Evolutionary conservation across 352 stramenopile genomes (phyloP).

Genomic region (Blastocystis sp.): DNA sequence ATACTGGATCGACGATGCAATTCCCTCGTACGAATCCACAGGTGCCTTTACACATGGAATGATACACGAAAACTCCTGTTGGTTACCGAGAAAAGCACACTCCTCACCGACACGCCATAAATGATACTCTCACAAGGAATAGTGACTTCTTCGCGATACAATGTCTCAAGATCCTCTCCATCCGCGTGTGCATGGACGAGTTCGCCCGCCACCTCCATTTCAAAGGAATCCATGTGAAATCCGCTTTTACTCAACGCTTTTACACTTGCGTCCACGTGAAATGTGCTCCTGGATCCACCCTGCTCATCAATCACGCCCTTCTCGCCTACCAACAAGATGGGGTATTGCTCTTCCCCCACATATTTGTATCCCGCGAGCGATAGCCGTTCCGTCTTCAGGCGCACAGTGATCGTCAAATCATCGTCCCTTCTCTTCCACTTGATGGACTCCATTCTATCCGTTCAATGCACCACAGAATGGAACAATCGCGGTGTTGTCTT

Average conservation of each 20-base stretch:
- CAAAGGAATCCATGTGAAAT: background rate
- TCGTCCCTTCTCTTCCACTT: too few species aligned
- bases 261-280: background rate
- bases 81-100: background rate
- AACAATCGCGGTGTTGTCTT: too few species aligned
- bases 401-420: too few species aligned
- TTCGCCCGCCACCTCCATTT: background rate
- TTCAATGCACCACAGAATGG: too few species aligned
- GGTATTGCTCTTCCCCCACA: background rate
- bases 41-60: background rate
- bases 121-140: background rate
- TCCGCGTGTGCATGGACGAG: background rate
- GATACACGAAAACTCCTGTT: background rate
- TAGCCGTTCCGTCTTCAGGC: background rate
- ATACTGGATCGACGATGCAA: background rate
- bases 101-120: background rate
- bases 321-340: background rate
- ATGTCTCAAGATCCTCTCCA: background rate
- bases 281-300: background rate
- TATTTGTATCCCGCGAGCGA: background rate
- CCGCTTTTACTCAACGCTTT: background rate
- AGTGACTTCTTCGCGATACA: background rate
- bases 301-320: background rate
- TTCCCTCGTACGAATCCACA: slow-evolving; percentile 19
- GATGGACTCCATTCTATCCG: too few species aligned